Evolutionary conservation across 2,329 filamentous ascomycete genomes (phyloP), one percentile per base, ranked within the genome.

Genomic region (Lachnellula subtilissima): DNA sequence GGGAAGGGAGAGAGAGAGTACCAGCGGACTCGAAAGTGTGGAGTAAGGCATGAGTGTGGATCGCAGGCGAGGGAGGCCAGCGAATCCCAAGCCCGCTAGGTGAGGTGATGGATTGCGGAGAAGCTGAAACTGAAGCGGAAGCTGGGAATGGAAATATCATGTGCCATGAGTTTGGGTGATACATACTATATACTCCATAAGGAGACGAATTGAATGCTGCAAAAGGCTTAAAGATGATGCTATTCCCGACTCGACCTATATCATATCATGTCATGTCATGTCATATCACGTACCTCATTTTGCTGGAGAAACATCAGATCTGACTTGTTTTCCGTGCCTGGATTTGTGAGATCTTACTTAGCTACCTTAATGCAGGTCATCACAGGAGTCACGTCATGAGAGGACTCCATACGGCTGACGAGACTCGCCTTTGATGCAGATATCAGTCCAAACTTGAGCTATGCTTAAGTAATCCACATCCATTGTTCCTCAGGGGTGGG

Each of bases 321-420:
- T 14, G 37, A 17, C 6, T 15, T 6, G n/a, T n/a, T n/a, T 40
- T 17, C 15, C 5, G 37, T 40, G 37, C 37, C 37, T 40, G 37
- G 37, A 15, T 40, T 32, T 11, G 28, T 15, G n/a, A 2, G 2
- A 40, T 40, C 37, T 15, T 25, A 25, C 37, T 15, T 40, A 17
- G 37, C 50, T 57, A 22, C 22, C 22, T 22, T 22, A 57, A 57
- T 53, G 50, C 40, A 56, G 50, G 54, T 23, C 50, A 53, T 53
- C 50, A 17, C 35, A 54, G 46, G 19, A 19, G 37, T 17, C 14
- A 15, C 37, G 37, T 40, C 37, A 40, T 40, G 37, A 17, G 37
- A 6, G 37, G 1, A 22, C 22, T 22, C 22, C 22, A 22, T 40
- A 40, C 37, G 37, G 37, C 14, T 8, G n/a, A 17, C 8, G 37